Base-by-base conservation (phyloP, 2,329 filamentous ascomycete genomes). In the Geosmithia flava region DNA sequence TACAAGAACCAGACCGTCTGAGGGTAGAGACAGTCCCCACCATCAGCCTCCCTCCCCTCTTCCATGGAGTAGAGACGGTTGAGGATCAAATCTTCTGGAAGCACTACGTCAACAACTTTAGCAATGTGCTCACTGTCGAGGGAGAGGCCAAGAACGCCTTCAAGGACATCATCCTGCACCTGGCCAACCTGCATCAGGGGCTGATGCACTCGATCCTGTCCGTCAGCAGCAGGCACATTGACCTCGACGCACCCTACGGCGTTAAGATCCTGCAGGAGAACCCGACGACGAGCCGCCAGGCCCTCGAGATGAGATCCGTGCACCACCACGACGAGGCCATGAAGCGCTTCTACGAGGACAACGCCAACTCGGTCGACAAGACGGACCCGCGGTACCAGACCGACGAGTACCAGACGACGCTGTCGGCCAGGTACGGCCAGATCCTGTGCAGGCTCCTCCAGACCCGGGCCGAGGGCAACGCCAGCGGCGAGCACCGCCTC, bases 121-220 rank as follows among this genome's bases (percentile, higher is more conserved):
- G 87, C 66, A 79, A 81, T 41, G 83, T 93, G 2, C 72, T 95
- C 47, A 95, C 86, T 1, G 76, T 95, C 17, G 86, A 91, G 58
- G 83, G 83, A 46, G 86, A 90, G 59, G 76, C 83, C 51, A 81
- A 81, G 51, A 95, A 94, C 55, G 87, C 87, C 1, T 95, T 95
- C 68, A 87, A 87, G 59, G 84, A 88, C 53, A 83, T 93, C 54
- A 70, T 95, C 37, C 71, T 95, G 2, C 86, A 87, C 1, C 85
- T 94, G 68, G 88, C 89, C 2, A 80, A 86, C 42, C 74, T 82
- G 51, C 83, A 95, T 59, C 75, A 81, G 52, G 87, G 87, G 13
- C 70, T 95, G 47, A 95, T 95, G 88, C 89, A 95, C 62, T 93
- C 88, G 11, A 80, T 95, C 46, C 74, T 95, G 47, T 88, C 86